These are phyloP conservation scores for Corchorus olitorius DNA, from an alignment of 345 rosid species.

Conservation along the genomic window DNA sequence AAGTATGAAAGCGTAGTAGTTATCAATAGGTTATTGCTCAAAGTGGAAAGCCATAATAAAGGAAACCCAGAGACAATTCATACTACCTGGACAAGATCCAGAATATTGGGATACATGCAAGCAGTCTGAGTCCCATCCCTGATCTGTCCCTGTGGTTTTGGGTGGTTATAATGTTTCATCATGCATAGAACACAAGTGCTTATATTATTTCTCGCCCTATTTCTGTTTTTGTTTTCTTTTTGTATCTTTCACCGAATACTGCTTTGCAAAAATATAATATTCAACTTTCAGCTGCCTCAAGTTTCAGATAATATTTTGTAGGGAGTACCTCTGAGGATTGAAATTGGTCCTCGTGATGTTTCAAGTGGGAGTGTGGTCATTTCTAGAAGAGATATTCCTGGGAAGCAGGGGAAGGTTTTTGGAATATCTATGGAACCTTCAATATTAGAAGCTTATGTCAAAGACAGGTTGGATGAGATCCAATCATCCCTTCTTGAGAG, in stretches of 20 bases:
- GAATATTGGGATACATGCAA: neutral
- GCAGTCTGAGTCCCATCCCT: neutral
- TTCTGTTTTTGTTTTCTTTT: neutral
- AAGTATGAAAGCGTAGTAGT: neutral
- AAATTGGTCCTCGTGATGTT: constrained; percentile 95
- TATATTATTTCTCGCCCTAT: neutral
- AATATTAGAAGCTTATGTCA: constrained; percentile 63
- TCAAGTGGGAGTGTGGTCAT: constrained; percentile 77
- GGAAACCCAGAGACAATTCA: neutral
- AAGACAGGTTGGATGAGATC: constrained; percentile 89
- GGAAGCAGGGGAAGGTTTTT: constrained; percentile 86
- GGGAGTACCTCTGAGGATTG: constrained; percentile 91
- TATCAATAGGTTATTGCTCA: neutral
- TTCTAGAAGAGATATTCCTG: constrained; percentile 90
- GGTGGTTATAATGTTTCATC: neutral
- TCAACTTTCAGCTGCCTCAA: neutral
- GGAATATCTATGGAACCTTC: constrained; percentile 90
- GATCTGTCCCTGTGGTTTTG: constrained; percentile 14
- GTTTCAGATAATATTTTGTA: constrained; percentile 30
- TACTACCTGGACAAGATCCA: neutral
- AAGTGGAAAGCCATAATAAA: neutral
- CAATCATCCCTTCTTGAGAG: constrained; percentile 74
- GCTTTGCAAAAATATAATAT: constrained; percentile 9
- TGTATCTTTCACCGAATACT: neutral
- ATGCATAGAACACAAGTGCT: neutral